Conservation (phyloP, 1,284 basidiomycete species). For the Cystobasidium sp. region DNA sequence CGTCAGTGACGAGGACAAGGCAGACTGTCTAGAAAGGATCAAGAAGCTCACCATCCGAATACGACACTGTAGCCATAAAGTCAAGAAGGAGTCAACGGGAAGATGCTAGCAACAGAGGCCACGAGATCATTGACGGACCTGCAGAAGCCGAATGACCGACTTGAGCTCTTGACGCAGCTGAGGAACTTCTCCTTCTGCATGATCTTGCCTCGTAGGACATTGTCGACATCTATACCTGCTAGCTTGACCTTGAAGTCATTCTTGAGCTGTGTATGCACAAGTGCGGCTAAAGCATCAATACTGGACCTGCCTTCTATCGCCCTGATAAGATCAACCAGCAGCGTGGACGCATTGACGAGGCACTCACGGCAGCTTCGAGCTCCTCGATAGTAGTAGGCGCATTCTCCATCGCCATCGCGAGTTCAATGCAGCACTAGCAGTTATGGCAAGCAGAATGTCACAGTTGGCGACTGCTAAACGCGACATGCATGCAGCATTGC, state of each 20-base stretch:
- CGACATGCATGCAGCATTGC: too few species aligned
- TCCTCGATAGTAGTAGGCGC: slow-evolving; percentile 68
- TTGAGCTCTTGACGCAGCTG: slow-evolving; percentile 75
- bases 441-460: not conserved
- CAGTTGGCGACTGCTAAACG: slow-evolving; percentile 11
- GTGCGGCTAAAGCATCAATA: not conserved
- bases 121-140: slow-evolving; percentile 19
- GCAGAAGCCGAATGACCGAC: slow-evolving; percentile 72
- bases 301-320: not conserved
- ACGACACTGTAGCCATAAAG: slow-evolving; percentile 74
- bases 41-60: slow-evolving; percentile 66
- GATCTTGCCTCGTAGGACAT: slow-evolving; percentile 88
- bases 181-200: slow-evolving; percentile 78
- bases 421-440: not conserved
- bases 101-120: slow-evolving; percentile 47
- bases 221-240: slow-evolving; percentile 73
- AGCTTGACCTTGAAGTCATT: slow-evolving; percentile 87
- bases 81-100: not conserved
- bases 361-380: slow-evolving; percentile 58
- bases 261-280: slow-evolving; percentile 57
- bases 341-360: not conserved
- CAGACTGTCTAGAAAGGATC: slow-evolving; percentile 13
- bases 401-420: slow-evolving; percentile 56
- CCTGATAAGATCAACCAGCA: slow-evolving; percentile 52
- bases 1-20: slow-evolving; percentile 65